Conservation (phyloP, 108 stramenopile genomes). For the Skeletonema menzelii region DNA sequence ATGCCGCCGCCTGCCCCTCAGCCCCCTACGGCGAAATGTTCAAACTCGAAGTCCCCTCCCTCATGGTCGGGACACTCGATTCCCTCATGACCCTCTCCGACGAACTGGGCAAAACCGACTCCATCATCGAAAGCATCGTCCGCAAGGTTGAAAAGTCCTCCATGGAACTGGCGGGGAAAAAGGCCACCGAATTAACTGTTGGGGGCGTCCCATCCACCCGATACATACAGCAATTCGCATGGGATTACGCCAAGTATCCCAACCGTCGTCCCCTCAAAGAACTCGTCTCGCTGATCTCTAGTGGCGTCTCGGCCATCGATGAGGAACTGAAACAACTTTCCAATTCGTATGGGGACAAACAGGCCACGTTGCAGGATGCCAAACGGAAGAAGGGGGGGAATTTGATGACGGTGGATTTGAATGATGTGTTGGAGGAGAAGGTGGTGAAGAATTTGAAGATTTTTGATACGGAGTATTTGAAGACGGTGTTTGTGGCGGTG, state of each 20-base stretch:
- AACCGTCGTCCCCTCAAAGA: constrained; percentile 88
- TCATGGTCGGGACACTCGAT: constrained; percentile 92
- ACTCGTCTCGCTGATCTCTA: constrained; percentile 76
- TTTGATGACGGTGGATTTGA: constrained; percentile 80
- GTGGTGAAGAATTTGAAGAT: constrained; percentile 68
- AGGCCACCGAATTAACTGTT: constrained; percentile 70
- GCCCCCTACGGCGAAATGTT: constrained; percentile 89
- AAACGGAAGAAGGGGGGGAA: constrained; percentile 83
- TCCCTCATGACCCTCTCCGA: constrained; percentile 89
- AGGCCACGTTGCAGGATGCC: constrained; percentile 65
- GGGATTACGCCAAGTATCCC: constrained; percentile 94
- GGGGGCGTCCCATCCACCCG: constrained; percentile 80
- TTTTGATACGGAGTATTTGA: constrained; percentile 87
- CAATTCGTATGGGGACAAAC: constrained; percentile 83
- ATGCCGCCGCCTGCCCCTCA: constrained; percentile 85
- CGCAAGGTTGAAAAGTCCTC: constrained; percentile 89
- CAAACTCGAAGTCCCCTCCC: constrained; percentile 93
- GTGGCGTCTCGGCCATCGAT: constrained; percentile 83
- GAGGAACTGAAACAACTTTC: constrained; percentile 91
- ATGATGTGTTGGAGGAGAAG: constrained; percentile 83
- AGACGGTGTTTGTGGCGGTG: constrained; percentile 89
- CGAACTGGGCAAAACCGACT: constrained; percentile 85
- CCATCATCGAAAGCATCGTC: constrained; percentile 81
- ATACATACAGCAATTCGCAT: constrained; percentile 92
- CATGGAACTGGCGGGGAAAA: constrained; percentile 67